Conservation (phyloP, 108 stramenopile genomes). For the Cylindrotheca fusiformis region DNA sequence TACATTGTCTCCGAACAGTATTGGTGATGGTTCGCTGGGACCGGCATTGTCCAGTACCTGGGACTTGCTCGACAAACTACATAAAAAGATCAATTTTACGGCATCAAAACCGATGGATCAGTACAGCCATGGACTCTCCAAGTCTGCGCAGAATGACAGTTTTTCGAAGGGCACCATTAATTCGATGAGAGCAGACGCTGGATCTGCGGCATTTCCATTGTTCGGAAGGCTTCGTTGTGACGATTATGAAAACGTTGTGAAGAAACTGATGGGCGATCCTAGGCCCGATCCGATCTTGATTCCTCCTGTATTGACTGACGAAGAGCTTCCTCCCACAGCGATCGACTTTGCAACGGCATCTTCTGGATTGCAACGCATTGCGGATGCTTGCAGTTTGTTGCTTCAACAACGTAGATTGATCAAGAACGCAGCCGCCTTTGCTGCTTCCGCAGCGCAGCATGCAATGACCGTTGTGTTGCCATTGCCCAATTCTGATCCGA, state of each 20-base stretch:
- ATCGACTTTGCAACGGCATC: constrained; percentile 84
- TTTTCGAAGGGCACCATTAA: constrained; percentile 73
- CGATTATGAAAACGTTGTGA: constrained; percentile 87
- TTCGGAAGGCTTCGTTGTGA: constrained; percentile 93
- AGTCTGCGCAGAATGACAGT: constrained; percentile 49
- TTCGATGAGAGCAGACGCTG: constrained; percentile 64
- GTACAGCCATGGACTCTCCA: constrained; percentile 58
- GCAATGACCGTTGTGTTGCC: constrained; percentile 92
- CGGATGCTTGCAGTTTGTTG: constrained; percentile 93
- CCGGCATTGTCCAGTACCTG: constrained; percentile 69
- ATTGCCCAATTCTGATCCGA: constrained; percentile 85
- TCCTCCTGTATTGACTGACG: constrained; percentile 93
- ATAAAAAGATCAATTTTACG: constrained; percentile 74
- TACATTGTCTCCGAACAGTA: constrained; percentile 60
- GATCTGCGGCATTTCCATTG: constrained; percentile 82
- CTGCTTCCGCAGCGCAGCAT: constrained; percentile 93
- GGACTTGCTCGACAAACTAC: constrained; percentile 79
- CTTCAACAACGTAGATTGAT: constrained; percentile 93
- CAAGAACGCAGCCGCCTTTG: constrained; percentile 95
- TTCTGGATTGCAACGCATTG: constrained; percentile 84
- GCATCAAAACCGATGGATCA: constrained; percentile 81
- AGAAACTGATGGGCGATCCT: constrained; percentile 85
- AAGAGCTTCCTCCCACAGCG: constrained; percentile 84
- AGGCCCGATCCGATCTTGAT: constrained; percentile 92
- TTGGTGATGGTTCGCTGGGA: constrained; percentile 69